A percentile compares a stretch with the other conserved stretches of the same genome.
These are phyloP conservation scores for Trichoderma atroviride DNA, from an alignment of 2,329 filamentous ascomycete genomes.

Conservation along the genomic window DNA sequence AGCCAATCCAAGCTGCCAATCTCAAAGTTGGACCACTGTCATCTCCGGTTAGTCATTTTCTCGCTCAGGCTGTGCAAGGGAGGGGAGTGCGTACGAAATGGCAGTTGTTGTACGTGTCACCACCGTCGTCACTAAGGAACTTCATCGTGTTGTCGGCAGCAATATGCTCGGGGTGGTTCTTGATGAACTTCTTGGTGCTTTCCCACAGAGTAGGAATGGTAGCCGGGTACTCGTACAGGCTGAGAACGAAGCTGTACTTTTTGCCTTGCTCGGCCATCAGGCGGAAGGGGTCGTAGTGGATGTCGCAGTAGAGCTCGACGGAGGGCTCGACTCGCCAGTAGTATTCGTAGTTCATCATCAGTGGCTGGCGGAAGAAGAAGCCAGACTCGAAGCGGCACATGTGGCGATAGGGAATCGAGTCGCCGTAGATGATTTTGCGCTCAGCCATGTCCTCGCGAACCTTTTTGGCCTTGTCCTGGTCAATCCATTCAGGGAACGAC, in stretches of 20 bases:
- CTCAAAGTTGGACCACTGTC: slow-evolving; percentile 97
- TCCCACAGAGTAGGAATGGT: slow-evolving; percentile 97
- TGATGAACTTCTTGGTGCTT: slow-evolving; percentile 91
- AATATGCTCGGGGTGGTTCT: slow-evolving; percentile 86
- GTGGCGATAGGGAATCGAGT: slow-evolving; percentile 95
- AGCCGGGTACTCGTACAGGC: slow-evolving; percentile 93
- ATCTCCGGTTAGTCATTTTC: slow-evolving; percentile 30
- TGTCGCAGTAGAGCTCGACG: slow-evolving; percentile 93
- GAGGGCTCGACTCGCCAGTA: slow-evolving; percentile 99
- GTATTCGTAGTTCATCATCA: slow-evolving; percentile 97
- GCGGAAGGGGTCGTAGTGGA: slow-evolving; percentile 94
- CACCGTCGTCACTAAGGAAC: slow-evolving; percentile 89
- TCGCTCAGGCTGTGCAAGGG: neutral
- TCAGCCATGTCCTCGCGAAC: slow-evolving; percentile 93
- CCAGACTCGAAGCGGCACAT: slow-evolving; percentile 99
- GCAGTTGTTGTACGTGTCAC: slow-evolving; percentile 93
- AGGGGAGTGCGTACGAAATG: slow-evolving; percentile 72
- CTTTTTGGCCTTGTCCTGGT: slow-evolving; percentile 87
- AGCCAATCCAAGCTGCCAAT: slow-evolving; percentile 94
- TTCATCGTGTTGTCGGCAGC: slow-evolving; percentile 80
- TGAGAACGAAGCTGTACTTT: slow-evolving; percentile 97
- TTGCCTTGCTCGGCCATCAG: slow-evolving; percentile 95
- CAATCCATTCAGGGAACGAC: slow-evolving; percentile 96
- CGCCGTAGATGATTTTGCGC: slow-evolving; percentile 96
- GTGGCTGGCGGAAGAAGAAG: slow-evolving; percentile 95